phyloP scores from a whole-genome alignment of 352 stramenopile genomes.

The Blastocystis hominis region DNA sequence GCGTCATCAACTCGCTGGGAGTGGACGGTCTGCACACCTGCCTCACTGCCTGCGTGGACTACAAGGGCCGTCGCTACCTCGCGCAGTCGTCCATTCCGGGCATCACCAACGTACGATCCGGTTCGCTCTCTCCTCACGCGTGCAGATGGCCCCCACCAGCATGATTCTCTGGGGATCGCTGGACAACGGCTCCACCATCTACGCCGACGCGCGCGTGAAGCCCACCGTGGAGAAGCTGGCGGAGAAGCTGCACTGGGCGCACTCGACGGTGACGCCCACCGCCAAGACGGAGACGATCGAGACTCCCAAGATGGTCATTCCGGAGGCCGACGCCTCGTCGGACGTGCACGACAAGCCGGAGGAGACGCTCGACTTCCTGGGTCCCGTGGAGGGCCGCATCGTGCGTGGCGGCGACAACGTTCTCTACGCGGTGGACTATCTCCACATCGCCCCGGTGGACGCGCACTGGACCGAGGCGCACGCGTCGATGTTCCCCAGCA shows the following conservation, averaged over 20 bases:
- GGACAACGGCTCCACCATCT: conserved; percentile 48
- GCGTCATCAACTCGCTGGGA: conserved; percentile 18
- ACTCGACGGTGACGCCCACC: not conserved
- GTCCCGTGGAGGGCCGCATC: conserved; percentile 49
- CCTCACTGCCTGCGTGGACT: conserved; percentile 27
- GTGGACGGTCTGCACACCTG: conserved; percentile 8
- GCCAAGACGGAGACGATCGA: not conserved
- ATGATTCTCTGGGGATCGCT: conserved; percentile 51
- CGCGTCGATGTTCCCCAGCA: not conserved
- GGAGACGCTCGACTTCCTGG: conserved; percentile 7
- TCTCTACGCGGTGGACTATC: conserved; percentile 52
- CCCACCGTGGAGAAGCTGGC: not conserved
- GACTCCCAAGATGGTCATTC: not conserved
- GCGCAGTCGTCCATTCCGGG: conserved; percentile 17
- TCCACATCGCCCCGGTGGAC: conserved; percentile 33
- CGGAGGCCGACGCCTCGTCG: not conserved
- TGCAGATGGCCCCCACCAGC: conserved; percentile 20
- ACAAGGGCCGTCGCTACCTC: conserved; percentile 47
- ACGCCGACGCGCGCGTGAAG: not conserved
- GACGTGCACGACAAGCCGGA: not conserved
- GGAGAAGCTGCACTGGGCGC: conserved; percentile 20
- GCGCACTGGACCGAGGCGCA: conserved; percentile 19
- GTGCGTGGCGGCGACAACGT: conserved; percentile 35
- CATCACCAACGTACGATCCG: not conserved
- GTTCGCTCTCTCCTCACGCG: not conserved